Conservation (phyloP, 2,329 filamentous ascomycete species). For the Aureobasidium sp. region DNA sequence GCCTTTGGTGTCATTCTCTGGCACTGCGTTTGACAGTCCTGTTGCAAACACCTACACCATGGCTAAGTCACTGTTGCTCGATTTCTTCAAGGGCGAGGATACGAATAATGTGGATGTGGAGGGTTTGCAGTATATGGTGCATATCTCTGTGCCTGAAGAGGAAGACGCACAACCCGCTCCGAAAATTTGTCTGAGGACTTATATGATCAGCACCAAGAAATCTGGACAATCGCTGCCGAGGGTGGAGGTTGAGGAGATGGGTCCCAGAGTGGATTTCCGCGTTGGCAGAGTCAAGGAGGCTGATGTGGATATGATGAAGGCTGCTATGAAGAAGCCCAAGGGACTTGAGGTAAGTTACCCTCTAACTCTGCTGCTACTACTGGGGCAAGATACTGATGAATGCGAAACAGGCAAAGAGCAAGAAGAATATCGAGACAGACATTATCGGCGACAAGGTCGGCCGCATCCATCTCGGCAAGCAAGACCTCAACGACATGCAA, state of each 20-base stretch:
- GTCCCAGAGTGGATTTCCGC: slow-evolving; percentile 84
- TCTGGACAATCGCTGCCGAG: slow-evolving; percentile 72
- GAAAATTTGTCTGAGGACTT: slow-evolving; percentile 61
- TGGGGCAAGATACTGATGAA: neutral
- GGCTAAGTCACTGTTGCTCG: slow-evolving; percentile 77
- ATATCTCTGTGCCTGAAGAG: slow-evolving; percentile 60
- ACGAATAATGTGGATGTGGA: slow-evolving; percentile 84
- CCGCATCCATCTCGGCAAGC: slow-evolving; percentile 80
- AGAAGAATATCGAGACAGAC: slow-evolving; percentile 95
- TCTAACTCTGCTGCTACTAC: too few species aligned
- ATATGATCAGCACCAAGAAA: slow-evolving; percentile 77
- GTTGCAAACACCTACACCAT: slow-evolving; percentile 71
- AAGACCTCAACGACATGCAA: slow-evolving; percentile 80
- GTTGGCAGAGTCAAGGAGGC: slow-evolving; percentile 73
- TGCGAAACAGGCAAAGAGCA: slow-evolving; percentile 47
- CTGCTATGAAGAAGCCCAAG: slow-evolving; percentile 80
- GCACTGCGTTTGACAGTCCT: slow-evolving; percentile 76
- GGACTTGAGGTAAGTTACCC: slow-evolving; percentile 44
- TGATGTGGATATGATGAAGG: slow-evolving; percentile 72
- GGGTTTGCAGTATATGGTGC: slow-evolving; percentile 84
- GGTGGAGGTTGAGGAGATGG: slow-evolving; percentile 92
- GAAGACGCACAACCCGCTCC: slow-evolving; percentile 35
- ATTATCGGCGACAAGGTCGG: slow-evolving; percentile 94
- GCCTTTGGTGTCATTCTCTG: slow-evolving; percentile 82
- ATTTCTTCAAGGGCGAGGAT: slow-evolving; percentile 82